Evolutionary conservation across 2,329 filamentous ascomycete genomes (phyloP).

Genomic region (Escovopsis sp.): DNA sequence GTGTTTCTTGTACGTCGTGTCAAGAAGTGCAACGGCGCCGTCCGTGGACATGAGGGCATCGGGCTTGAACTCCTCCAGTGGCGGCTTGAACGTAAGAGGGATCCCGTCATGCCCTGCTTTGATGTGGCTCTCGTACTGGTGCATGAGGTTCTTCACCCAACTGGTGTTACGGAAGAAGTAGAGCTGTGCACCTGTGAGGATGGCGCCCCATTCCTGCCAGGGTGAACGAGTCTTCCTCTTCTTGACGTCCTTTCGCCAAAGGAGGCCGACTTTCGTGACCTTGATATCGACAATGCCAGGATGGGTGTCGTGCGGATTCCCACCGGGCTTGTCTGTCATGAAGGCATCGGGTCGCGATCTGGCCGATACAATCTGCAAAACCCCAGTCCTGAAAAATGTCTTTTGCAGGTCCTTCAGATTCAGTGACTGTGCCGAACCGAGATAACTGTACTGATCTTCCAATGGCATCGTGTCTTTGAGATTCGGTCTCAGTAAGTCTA

Average conservation of each 20-base stretch:
- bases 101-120: constrained; percentile 61
- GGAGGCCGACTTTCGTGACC: constrained; percentile 82
- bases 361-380: constrained; percentile 88
- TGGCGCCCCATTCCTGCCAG: constrained; percentile 98
- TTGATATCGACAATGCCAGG: constrained; percentile 95
- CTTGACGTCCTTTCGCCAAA: constrained; percentile 90
- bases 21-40: constrained; percentile 75
- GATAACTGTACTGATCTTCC: constrained; percentile 82
- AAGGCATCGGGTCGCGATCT: constrained; percentile 90
- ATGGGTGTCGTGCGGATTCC: constrained; percentile 73
- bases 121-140: constrained; percentile 71
- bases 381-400: constrained; percentile 80
- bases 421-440: constrained; percentile 59
- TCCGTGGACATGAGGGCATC: constrained; percentile 89
- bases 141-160: constrained; percentile 84
- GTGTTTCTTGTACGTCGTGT: constrained; percentile 81
- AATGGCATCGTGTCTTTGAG: constrained; percentile 85
- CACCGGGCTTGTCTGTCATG: constrained; percentile 72
- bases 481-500: constrained; percentile 69
- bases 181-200: constrained; percentile 89
- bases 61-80: constrained; percentile 81
- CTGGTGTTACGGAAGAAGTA: constrained; percentile 91
- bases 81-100: constrained; percentile 80
- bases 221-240: constrained; percentile 89
- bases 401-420: constrained; percentile 73